A percentile compares a stretch with the other conserved stretches of the same genome.
Conservation (phyloP, 2,329 filamentous ascomycete genomes). For the Sclerotinia nivalis region DNA sequence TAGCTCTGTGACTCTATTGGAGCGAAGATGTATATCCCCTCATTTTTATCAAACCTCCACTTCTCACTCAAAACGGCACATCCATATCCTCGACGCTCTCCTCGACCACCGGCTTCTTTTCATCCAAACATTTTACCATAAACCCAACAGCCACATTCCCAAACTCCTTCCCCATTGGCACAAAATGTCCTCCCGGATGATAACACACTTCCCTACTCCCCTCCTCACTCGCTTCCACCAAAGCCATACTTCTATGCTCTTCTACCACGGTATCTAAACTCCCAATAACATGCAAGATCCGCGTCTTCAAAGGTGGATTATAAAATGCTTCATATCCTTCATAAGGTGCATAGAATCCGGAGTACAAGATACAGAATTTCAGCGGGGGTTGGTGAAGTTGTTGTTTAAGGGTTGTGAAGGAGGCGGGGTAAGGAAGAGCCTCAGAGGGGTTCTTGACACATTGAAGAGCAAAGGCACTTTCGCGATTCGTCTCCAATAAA, state of each 20-base stretch:
- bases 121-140: conserved; percentile 51
- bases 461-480: conserved; percentile 47
- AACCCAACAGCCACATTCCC: conserved; percentile 74
- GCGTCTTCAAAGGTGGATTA: conserved; percentile 72
- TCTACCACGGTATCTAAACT: conserved; percentile 86
- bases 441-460: conserved; percentile 35
- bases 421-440: conserved; percentile 54
- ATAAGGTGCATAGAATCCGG: conserved; percentile 70
- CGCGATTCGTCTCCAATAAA: conserved; percentile 61
- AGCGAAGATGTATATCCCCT: background rate
- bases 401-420: conserved; percentile 46
- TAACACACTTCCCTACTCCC: conserved; percentile 57
- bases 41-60: background rate
- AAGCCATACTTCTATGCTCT: conserved; percentile 65
- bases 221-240: conserved; percentile 59
- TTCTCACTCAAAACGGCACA: conserved; percentile 55
- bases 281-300: conserved; percentile 79
- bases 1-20: background rate
- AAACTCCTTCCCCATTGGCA: conserved; percentile 82
- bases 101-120: conserved; percentile 53
- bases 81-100: conserved; percentile 68
- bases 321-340: conserved; percentile 68
- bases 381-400: conserved; percentile 51
- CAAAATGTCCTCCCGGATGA: conserved; percentile 81
- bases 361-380: conserved; percentile 75